These are phyloP conservation scores for Penicillium lividum DNA, from an alignment of 495 filamentous ascomycete species.

Conservation along the genomic window DNA sequence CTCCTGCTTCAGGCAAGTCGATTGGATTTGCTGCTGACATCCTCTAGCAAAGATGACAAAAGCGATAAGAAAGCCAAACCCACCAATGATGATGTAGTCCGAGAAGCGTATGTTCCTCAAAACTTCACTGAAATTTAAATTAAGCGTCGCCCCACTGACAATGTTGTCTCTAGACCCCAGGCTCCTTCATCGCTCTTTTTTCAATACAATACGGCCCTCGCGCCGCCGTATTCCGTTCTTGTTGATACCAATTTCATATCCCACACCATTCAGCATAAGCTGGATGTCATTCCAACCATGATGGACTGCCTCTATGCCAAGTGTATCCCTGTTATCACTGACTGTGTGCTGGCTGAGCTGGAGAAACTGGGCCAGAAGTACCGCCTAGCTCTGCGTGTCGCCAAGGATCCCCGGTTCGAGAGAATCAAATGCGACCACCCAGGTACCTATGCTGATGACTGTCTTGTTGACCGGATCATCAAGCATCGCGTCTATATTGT, in stretches of 20 bases:
- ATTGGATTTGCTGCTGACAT: slow-evolving; percentile 50
- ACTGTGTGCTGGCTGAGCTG: slow-evolving; percentile 67
- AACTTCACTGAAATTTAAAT: not conserved
- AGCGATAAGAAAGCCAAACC: slow-evolving; percentile 49
- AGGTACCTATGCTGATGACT: slow-evolving; percentile 94
- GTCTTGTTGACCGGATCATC: slow-evolving; percentile 81
- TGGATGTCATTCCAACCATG: slow-evolving; percentile 81
- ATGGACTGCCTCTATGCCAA: slow-evolving; percentile 72
- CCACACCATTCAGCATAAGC: slow-evolving; percentile 86
- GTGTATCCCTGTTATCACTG: slow-evolving; percentile 53
- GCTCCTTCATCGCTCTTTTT: slow-evolving; percentile 91
- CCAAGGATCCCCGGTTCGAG: slow-evolving; percentile 89
- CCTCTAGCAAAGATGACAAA: slow-evolving; percentile 62
- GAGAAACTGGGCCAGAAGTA: slow-evolving; percentile 92
- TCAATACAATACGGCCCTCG: slow-evolving; percentile 85
- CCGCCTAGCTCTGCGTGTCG: slow-evolving; percentile 82
- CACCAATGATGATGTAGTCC: slow-evolving; percentile 31
- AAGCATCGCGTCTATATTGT: slow-evolving; percentile 84
- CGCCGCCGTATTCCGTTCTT: slow-evolving; percentile 84
- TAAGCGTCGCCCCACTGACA: not conserved
- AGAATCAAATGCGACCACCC: slow-evolving; percentile 83
- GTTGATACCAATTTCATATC: slow-evolving; percentile 93
- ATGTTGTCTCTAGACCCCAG: slow-evolving; percentile 48
- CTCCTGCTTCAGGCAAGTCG: not conserved
- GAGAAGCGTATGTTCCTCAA: slow-evolving; percentile 34